Evolutionary conservation across 306 rosid species (phyloP).

Genomic region (barrel medic (Medicago truncatula)): MtrunA17r5.0-ANR NC_053048.1:42486501-42487000

Average conservation of each 20-base stretch:
- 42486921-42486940: slow-evolving; percentile 14
- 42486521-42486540: no score
- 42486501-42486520: no score
- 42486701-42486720: slow-evolving; percentile 11
- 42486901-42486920: slow-evolving; percentile 17
- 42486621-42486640: no score
- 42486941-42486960: slow-evolving; percentile 12
- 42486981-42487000: slow-evolving; percentile 6
- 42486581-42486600: no score
- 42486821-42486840: neutral
- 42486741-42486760: slow-evolving; percentile 24
- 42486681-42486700: neutral
- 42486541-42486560: no score
- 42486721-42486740: neutral
- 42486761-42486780: neutral
- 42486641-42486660: no score
- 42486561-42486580: no score
- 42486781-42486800: no score
- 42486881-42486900: neutral
- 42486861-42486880: neutral
- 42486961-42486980: neutral
- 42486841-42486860: slow-evolving; percentile 1
- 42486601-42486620: no score
- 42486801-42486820: neutral
- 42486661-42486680: no score